Evolutionary conservation across 2,329 filamentous ascomycete genomes (phyloP).

Genomic region (Nannizziopsis arthrosporioides): DNA sequence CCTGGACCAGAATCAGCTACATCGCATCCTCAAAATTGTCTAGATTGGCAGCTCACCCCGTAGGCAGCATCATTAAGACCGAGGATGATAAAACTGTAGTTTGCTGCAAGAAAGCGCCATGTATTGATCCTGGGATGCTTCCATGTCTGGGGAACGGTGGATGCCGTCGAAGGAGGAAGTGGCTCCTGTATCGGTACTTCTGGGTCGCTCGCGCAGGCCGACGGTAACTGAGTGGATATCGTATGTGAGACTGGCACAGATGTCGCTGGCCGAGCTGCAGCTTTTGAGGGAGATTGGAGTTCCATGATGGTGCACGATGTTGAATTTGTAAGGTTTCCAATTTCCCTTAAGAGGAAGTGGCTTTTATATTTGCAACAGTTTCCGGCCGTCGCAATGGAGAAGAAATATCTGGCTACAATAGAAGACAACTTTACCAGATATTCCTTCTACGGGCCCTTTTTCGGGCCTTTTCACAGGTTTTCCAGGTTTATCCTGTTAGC

Average conservation of each 20-base stretch:
- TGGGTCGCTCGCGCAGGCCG: not conserved
- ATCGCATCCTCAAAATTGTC: not conserved
- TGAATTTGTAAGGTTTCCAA: too few species aligned
- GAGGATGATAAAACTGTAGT: constrained; percentile 46
- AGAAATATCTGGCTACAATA: too few species aligned
- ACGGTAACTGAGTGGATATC: too few species aligned
- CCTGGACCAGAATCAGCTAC: constrained; percentile 21
- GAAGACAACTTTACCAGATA: too few species aligned
- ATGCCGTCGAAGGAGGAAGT: constrained; percentile 37
- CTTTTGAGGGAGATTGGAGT: not conserved
- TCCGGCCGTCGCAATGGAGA: too few species aligned
- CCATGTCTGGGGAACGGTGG: constrained; percentile 46
- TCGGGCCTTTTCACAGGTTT: too few species aligned
- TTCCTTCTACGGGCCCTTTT: too few species aligned
- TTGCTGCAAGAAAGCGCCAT: constrained; percentile 47
- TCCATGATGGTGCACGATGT: constrained; percentile 1
- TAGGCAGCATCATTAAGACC: constrained; percentile 48
- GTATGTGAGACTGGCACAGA: too few species aligned
- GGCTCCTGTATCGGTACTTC: constrained; percentile 17
- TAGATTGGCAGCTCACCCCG: constrained; percentile 32
- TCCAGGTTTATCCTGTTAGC: too few species aligned
- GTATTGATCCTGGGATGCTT: constrained; percentile 50
- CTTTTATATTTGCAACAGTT: too few species aligned
- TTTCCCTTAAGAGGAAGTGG: too few species aligned
- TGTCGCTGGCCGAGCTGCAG: too few species aligned